Conservation (phyloP, 108 stramenopile genomes). For the Pseudonitzschia pungens region DNA sequence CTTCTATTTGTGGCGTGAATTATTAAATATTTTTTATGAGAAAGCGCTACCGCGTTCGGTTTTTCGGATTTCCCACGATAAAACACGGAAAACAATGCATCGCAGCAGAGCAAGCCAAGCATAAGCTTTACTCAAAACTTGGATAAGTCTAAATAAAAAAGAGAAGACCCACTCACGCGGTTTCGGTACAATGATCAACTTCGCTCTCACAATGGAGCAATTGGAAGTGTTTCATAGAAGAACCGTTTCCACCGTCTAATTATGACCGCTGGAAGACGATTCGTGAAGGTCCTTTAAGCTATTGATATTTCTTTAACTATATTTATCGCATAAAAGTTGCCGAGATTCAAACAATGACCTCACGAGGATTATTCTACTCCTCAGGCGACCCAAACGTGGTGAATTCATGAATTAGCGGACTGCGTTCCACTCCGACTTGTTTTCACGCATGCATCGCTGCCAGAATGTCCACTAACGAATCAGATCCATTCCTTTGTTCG, state of each 20-base stretch:
- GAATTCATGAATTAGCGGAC: background rate
- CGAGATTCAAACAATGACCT: background rate
- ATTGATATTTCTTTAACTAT: background rate
- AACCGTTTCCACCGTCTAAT: too few species aligned
- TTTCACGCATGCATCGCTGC: background rate
- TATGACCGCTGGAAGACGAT: too few species aligned
- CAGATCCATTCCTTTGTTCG: background rate
- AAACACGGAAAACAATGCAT: background rate
- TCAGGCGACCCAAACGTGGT: background rate
- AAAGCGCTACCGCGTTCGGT: too few species aligned
- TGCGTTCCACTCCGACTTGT: background rate
- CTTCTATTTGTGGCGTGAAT: too few species aligned
- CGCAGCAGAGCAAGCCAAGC: background rate
- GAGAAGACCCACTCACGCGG: background rate
- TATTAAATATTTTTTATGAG: too few species aligned
- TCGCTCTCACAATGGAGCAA: too few species aligned
- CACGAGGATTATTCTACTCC: background rate
- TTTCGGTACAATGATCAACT: background rate
- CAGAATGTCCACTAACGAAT: background rate
- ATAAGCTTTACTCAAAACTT: background rate
- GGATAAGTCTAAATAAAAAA: background rate
- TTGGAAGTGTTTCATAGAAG: too few species aligned
- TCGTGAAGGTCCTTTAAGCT: background rate
- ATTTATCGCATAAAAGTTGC: background rate
- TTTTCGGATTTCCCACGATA: background rate